These are phyloP conservation scores for Apophysomyces variabilis DNA, from an alignment of 371 early-diverging fungal genomes.

Conservation along the genomic window DNA sequence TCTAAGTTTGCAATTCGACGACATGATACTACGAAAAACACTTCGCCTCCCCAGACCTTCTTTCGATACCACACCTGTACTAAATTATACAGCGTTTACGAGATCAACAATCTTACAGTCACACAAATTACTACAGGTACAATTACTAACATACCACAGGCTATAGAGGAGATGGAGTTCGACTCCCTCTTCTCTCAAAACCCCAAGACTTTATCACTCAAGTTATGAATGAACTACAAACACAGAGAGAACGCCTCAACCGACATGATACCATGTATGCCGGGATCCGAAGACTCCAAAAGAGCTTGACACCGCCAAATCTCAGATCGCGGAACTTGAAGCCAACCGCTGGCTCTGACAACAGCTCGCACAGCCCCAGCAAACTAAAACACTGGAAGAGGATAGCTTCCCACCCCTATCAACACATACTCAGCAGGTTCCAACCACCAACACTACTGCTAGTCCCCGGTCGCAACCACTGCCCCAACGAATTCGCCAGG, in stretches of 20 bases:
- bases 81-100: not conserved
- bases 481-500: not conserved
- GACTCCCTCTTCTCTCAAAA: not conserved
- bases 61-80: not conserved
- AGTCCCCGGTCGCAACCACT: not conserved
- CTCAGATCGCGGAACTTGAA: not conserved
- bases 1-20: not conserved
- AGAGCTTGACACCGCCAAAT: not conserved
- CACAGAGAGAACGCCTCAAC: not conserved
- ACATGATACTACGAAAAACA: not conserved
- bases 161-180: not conserved
- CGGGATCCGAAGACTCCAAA: not conserved
- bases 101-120: not conserved
- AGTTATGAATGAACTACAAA: slow-evolving; percentile 1
- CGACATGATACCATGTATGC: not conserved
- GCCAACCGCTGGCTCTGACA: not conserved
- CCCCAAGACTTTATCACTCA: not conserved
- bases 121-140: not conserved
- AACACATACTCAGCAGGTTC: not conserved
- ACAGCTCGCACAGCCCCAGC: not conserved
- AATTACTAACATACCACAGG: not conserved
- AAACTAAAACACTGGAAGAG: not conserved
- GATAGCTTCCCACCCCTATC: not conserved
- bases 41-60: not conserved
- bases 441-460: not conserved